Percentiles rank a stretch among this genome's conserved stretches.
Conservation (phyloP, 106 monocot species). For the Dendrobium catenatum region DNA sequence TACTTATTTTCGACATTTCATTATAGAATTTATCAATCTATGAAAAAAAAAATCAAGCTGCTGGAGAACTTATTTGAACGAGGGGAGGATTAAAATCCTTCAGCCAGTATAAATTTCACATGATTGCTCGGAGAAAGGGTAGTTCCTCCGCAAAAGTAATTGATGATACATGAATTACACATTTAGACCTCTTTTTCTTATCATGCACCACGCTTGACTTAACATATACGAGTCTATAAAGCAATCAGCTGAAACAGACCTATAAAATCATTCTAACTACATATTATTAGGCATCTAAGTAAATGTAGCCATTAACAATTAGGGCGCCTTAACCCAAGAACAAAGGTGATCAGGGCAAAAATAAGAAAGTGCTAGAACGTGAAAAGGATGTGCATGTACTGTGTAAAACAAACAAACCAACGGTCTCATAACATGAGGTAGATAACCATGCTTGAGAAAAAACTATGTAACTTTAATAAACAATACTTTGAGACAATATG, state of each 20-base stretch:
- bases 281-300: background rate
- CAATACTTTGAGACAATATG: background rate
- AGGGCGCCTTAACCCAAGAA: background rate
- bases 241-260: no score
- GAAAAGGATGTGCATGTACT: background rate
- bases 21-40: background rate
- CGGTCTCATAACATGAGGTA: background rate
- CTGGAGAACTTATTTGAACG: background rate
- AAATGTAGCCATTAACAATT: constrained; percentile 1
- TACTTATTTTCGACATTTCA: no score
- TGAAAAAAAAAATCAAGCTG: background rate
- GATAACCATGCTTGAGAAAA: background rate
- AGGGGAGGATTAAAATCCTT: background rate
- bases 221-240: background rate
- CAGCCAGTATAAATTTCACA: constrained; percentile 1
- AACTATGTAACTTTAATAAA: background rate
- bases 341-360: background rate
- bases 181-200: background rate
- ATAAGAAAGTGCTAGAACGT: background rate
- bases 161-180: background rate
- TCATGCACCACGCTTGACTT: background rate
- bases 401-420: background rate
- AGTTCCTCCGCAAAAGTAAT: background rate
- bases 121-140: background rate
- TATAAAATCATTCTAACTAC: background rate